Conservation (phyloP, 2,329 filamentous ascomycete species). For the Arthrobotrys sinensis region DNA sequence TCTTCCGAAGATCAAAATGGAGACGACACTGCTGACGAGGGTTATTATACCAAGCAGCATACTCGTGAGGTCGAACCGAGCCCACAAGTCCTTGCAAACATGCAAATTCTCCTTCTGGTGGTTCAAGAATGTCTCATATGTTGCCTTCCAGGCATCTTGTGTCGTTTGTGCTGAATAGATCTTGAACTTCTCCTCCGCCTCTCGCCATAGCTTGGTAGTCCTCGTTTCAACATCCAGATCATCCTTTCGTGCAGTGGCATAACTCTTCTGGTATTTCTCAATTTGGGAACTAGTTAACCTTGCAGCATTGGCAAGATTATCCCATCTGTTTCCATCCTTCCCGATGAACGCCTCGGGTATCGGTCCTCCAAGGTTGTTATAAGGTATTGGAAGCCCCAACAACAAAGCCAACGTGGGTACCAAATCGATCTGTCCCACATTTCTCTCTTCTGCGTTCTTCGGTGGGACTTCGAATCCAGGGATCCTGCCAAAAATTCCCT, state of each 20-base stretch:
- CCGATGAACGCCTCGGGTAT: slow-evolving; percentile 95
- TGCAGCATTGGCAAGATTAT: slow-evolving; percentile 82
- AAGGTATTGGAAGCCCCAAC: slow-evolving; percentile 91
- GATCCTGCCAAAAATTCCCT: slow-evolving; percentile 81
- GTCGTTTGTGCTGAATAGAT: slow-evolving; percentile 7
- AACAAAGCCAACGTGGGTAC: slow-evolving; percentile 92
- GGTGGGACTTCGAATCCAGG: slow-evolving; percentile 72
- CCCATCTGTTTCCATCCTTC: slow-evolving; percentile 77
- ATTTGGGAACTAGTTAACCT: slow-evolving; percentile 87
- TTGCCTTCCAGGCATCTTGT: slow-evolving; percentile 66
- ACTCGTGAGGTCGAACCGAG: slow-evolving; percentile 87
- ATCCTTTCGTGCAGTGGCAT: slow-evolving; percentile 80
- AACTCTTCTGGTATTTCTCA: slow-evolving; percentile 87
- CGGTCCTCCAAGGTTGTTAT: slow-evolving; percentile 92
- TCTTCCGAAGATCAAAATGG: slow-evolving; percentile 81
- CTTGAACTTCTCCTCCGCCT: slow-evolving; percentile 72
- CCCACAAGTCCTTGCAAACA: slow-evolving; percentile 89
- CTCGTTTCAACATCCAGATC: slow-evolving; percentile 74
- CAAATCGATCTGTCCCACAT: slow-evolving; percentile 90
- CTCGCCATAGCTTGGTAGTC: slow-evolving; percentile 74
- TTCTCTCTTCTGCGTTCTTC: slow-evolving; percentile 75
- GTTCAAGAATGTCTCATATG: slow-evolving; percentile 74
- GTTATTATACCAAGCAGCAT: slow-evolving; percentile 86
- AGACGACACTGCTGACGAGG: slow-evolving; percentile 77
- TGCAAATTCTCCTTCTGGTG: slow-evolving; percentile 85